phyloP scores from a whole-genome alignment of 352 stramenopile species.

The Phytopythium oedochilum region DNA sequence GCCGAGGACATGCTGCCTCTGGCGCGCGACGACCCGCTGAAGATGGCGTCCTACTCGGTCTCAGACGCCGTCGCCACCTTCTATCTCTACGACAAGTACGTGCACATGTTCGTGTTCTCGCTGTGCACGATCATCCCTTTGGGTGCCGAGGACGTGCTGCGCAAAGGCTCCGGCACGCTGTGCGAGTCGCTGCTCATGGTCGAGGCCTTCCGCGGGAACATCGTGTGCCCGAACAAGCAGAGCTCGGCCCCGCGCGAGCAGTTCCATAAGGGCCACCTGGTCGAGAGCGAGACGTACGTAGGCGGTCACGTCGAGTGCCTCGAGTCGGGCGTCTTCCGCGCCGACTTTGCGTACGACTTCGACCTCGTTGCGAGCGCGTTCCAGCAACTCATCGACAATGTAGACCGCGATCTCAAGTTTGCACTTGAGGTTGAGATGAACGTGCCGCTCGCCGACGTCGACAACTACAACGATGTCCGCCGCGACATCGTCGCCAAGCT shows the following conservation, averaged over 20 bases:
- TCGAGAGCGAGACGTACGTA: slow-evolving; percentile 99
- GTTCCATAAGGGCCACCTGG: slow-evolving; percentile 92
- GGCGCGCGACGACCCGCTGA: slow-evolving; percentile 91
- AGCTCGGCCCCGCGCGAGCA: slow-evolving; percentile 67
- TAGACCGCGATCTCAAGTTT: slow-evolving; percentile 97
- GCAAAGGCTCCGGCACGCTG: slow-evolving; percentile 94
- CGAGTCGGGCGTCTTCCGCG: slow-evolving; percentile 97
- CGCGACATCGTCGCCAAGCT: slow-evolving; percentile 92
- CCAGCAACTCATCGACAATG: slow-evolving; percentile 94
- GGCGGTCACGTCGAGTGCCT: slow-evolving; percentile 99
- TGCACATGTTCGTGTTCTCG: slow-evolving; percentile 99
- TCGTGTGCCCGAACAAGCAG: slow-evolving; percentile 99
- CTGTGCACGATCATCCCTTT: slow-evolving; percentile 99
- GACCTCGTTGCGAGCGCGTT: slow-evolving; percentile 92
- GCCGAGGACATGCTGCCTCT: slow-evolving; percentile 98
- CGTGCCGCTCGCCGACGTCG: slow-evolving; percentile 86
- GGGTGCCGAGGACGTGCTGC: slow-evolving; percentile 97
- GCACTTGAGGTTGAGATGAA: slow-evolving; percentile 93
- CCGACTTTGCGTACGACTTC: slow-evolving; percentile 98
- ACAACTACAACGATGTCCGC: slow-evolving; percentile 85
- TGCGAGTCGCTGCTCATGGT: slow-evolving; percentile 99
- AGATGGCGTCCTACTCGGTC: slow-evolving; percentile 99
- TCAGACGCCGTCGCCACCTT: slow-evolving; percentile 99
- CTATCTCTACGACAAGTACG: slow-evolving; percentile 99
- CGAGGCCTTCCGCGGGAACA: slow-evolving; percentile 93